Conservation (phyloP, 805 yeast species). For the Saccharomyces paradoxus region DNA sequence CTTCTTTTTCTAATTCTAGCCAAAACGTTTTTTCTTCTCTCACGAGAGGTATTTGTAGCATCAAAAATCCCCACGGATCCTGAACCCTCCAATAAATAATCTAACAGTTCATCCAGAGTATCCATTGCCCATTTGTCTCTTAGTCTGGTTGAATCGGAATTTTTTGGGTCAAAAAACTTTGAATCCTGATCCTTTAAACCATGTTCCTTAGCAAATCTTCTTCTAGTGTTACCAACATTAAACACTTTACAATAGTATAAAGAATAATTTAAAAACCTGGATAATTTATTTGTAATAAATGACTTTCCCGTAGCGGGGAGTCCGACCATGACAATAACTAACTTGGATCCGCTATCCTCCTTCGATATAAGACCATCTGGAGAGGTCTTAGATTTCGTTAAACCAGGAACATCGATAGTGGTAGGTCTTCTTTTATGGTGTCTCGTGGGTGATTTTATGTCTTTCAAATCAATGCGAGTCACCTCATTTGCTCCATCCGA, state of each 20-base stretch:
- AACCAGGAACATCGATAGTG: slow-evolving; percentile 86
- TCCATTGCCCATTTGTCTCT: slow-evolving; percentile 97
- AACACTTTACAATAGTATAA: slow-evolving; percentile 86
- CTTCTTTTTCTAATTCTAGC: slow-evolving; percentile 48
- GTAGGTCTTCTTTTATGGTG: slow-evolving; percentile 53
- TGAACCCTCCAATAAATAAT: slow-evolving; percentile 67
- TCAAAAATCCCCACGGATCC: slow-evolving; percentile 92
- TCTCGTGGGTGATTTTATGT: slow-evolving; percentile 15
- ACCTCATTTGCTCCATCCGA: not conserved
- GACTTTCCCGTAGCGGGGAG: slow-evolving; percentile 93
- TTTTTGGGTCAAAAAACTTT: slow-evolving; percentile 76
- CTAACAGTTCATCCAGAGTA: slow-evolving; percentile 74
- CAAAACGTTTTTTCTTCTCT: slow-evolving; percentile 52
- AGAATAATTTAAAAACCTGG: slow-evolving; percentile 86
- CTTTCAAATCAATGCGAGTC: not conserved
- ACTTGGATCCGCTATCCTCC: slow-evolving; percentile 67
- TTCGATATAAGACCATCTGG: slow-evolving; percentile 65
- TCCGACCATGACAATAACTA: slow-evolving; percentile 95
- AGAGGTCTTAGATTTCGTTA: slow-evolving; percentile 68
- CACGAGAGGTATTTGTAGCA: slow-evolving; percentile 70
- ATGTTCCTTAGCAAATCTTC: slow-evolving; percentile 48
- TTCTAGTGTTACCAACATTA: slow-evolving; percentile 91
- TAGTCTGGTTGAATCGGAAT: slow-evolving; percentile 50
- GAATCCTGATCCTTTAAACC: slow-evolving; percentile 55
- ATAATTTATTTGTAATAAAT: slow-evolving; percentile 82